A percentile compares a stretch with the other conserved stretches of the same genome.
These are phyloP conservation scores for Funneliformis caledonium DNA, from an alignment of 371 early-diverging fungal genomes.

Conservation along the genomic window DNA sequence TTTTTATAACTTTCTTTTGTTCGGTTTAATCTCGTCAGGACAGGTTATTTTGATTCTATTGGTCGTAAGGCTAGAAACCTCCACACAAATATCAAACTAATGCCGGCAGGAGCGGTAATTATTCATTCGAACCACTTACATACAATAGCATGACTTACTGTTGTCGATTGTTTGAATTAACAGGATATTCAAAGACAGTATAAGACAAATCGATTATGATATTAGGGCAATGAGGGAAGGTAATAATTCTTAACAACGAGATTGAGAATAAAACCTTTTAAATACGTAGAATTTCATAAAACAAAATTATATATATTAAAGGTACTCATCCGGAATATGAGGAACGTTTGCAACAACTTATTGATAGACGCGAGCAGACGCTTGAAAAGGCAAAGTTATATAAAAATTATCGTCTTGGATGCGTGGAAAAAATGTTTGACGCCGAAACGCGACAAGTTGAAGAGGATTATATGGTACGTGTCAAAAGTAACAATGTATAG, in stretches of 20 bases:
- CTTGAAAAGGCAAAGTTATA: neutral
- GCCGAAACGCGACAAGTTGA: conserved; percentile 18
- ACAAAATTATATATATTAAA: neutral
- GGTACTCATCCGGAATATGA: conserved; percentile 38
- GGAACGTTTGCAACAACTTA: conserved; percentile 36
- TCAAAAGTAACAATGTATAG: neutral
- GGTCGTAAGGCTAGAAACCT: neutral
- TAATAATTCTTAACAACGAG: neutral
- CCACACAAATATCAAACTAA: too few relatives aligned
- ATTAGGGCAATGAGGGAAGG: conserved; percentile 21
- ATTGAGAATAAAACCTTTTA: neutral
- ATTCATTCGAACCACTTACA: neutral
- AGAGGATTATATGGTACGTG: conserved; percentile 30
- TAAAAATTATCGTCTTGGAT: neutral
- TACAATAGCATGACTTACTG: neutral
- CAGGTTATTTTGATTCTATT: neutral
- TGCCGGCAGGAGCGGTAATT: neutral
- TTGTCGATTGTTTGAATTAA: neutral
- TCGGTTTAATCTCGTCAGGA: too few relatives aligned
- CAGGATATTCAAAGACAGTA: conserved; percentile 11
- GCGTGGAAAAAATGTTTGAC: conserved; percentile 25
- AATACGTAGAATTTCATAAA: neutral
- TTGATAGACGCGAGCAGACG: conserved; percentile 31
- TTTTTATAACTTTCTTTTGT: neutral
- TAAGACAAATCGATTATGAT: conserved; percentile 19